Conservation (phyloP, 2,329 filamentous ascomycete species). For the Pestalotiopsis sp. region DNA sequence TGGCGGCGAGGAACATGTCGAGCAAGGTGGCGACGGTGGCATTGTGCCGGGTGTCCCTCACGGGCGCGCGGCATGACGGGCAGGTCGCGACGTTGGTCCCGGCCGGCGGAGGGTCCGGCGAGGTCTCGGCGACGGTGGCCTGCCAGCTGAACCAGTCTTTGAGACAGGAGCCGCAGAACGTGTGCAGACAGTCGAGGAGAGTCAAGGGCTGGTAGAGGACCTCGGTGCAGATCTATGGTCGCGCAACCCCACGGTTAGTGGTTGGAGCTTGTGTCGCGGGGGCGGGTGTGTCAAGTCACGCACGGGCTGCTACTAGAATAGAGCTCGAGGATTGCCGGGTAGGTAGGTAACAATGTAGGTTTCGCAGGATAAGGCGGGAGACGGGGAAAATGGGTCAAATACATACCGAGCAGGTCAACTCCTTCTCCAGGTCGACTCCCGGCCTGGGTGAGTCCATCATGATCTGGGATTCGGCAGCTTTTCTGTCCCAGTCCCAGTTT, state of each 20-base stretch:
- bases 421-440: slow-evolving; percentile 79
- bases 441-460: slow-evolving; percentile 54
- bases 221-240: slow-evolving; percentile 87
- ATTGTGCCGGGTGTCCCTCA: slow-evolving; percentile 88
- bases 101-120: slow-evolving; percentile 50
- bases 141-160: slow-evolving; percentile 96
- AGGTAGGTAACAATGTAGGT: slow-evolving; percentile 7
- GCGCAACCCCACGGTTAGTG: slow-evolving; percentile 5
- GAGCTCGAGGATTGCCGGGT: slow-evolving; percentile 10
- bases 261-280: slow-evolving; percentile 4
- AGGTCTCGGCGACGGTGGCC: slow-evolving; percentile 58
- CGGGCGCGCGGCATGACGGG: slow-evolving; percentile 85
- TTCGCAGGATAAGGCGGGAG: slow-evolving; percentile 12
- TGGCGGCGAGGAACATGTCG: slow-evolving; percentile 82
- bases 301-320: background rate
- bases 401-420: slow-evolving; percentile 92
- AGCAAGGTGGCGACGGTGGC: slow-evolving; percentile 86
- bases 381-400: slow-evolving; percentile 16
- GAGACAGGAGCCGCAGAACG: slow-evolving; percentile 92
- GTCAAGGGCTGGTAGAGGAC: slow-evolving; percentile 89
- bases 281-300: background rate
- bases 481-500: background rate
- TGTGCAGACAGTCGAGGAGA: slow-evolving; percentile 90
- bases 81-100: slow-evolving; percentile 72
- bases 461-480: background rate